phyloP scores from a whole-genome alignment of 257 asterid species.

The Apocynum venetum region DNA sequence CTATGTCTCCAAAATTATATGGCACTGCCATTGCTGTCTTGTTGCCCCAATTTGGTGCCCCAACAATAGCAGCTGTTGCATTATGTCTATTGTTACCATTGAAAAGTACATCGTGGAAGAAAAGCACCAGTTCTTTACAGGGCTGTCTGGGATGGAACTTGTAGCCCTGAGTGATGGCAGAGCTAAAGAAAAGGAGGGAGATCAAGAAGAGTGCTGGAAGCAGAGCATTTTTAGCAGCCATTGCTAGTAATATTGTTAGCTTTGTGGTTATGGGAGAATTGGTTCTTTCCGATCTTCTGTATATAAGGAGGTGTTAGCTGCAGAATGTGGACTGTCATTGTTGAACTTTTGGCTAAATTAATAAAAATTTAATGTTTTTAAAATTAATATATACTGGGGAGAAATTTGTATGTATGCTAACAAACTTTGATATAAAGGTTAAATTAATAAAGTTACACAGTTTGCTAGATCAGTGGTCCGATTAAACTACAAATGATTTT shows the following conservation, averaged over 20 bases:
- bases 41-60: slow-evolving; percentile 37
- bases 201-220: slow-evolving; percentile 12
- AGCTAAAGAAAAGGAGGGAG: slow-evolving; percentile 13
- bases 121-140: slow-evolving; percentile 27
- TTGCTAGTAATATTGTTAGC: background rate
- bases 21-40: slow-evolving; percentile 28
- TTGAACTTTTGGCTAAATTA: background rate
- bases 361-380: background rate
- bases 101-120: slow-evolving; percentile 39
- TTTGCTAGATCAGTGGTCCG: background rate
- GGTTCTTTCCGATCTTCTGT: background rate
- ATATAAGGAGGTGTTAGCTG: background rate
- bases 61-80: slow-evolving; percentile 35
- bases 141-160: slow-evolving; percentile 46
- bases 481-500: background rate
- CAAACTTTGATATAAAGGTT: too few relatives aligned
- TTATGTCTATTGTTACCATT: slow-evolving; percentile 32
- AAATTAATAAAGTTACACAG: too few relatives aligned
- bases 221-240: slow-evolving; percentile 18
- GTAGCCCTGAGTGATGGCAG: slow-evolving; percentile 63
- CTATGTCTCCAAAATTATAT: slow-evolving; percentile 36
- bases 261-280: background rate
- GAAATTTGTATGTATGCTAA: too few relatives aligned
- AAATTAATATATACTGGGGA: background rate
- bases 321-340: background rate